phyloP scores from a whole-genome alignment of 176 grass and related monocot species.

The Musa acuminata region DNA sequence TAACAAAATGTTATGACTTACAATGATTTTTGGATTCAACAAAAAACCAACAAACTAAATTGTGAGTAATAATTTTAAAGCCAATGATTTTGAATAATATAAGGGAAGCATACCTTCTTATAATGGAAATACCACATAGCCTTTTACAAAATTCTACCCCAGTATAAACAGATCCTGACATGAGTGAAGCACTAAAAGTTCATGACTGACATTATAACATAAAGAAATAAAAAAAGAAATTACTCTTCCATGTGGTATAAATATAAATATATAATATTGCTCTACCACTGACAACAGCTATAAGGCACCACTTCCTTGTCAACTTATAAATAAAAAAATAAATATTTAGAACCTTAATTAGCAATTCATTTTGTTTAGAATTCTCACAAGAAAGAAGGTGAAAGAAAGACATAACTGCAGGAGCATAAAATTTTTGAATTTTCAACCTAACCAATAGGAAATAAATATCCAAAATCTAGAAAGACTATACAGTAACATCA shows the following conservation, averaged over 20 bases:
- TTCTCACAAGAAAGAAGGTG: too few relatives aligned
- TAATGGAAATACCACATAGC: conserved; percentile 94
- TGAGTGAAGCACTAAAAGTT: not conserved
- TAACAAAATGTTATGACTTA: not conserved
- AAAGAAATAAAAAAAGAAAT: not conserved
- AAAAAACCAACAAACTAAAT: not conserved
- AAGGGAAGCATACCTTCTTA: conserved; percentile 66
- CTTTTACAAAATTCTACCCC: conserved; percentile 96
- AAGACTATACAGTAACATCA: too few relatives aligned
- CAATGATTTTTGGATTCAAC: not conserved
- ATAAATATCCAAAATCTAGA: too few relatives aligned
- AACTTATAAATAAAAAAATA: too few relatives aligned
- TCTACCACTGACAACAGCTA: too few relatives aligned
- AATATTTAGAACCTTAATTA: too few relatives aligned
- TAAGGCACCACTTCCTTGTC: too few relatives aligned
- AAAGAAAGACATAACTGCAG: too few relatives aligned
- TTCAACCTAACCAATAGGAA: too few relatives aligned
- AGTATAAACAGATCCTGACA: conserved; percentile 74
- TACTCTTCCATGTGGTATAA: not conserved
- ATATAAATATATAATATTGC: not conserved
- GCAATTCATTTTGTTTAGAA: too few relatives aligned
- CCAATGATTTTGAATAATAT: not conserved
- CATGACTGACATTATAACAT: not conserved
- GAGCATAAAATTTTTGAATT: too few relatives aligned
- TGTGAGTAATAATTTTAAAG: not conserved